phyloP scores from a whole-genome alignment of 1,139 yeast genomes.

The Yamadazyma taylorii region DNA sequence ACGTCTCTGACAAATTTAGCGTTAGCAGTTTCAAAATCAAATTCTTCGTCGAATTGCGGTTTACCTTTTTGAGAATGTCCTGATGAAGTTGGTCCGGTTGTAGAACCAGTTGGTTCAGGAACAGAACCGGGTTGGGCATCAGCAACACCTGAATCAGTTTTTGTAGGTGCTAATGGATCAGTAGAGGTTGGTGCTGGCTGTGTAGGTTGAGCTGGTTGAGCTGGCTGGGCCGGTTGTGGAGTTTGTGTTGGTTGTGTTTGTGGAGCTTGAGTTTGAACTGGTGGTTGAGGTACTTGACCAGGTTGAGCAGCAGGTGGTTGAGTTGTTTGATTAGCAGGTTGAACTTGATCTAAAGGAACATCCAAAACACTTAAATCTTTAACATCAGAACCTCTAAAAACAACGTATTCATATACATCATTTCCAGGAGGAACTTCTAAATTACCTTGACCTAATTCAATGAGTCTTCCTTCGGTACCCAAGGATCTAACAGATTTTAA shows the following conservation, averaged over 20 bases:
- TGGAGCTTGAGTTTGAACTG: slow-evolving; percentile 7
- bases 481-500: slow-evolving; percentile 77
- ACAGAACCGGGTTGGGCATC: slow-evolving; percentile 7
- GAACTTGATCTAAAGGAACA: slow-evolving; percentile 53
- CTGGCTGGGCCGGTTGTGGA: slow-evolving; percentile 7
- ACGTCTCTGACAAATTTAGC: slow-evolving; percentile 54
- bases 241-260: slow-evolving; percentile 14
- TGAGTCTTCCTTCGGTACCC: slow-evolving; percentile 91
- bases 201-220: slow-evolving; percentile 10
- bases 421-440: slow-evolving; percentile 75
- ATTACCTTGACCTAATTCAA: slow-evolving; percentile 55
- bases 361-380: slow-evolving; percentile 86
- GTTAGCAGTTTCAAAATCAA: slow-evolving; percentile 67
- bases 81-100: slow-evolving; percentile 10
- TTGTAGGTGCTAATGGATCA: slow-evolving; percentile 8
- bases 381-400: slow-evolving; percentile 90
- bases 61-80: slow-evolving; percentile 10
- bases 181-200: slow-evolving; percentile 5
- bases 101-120: slow-evolving; percentile 10
- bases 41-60: slow-evolving; percentile 27
- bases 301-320: slow-evolving; percentile 12
- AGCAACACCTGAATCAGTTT: slow-evolving; percentile 5
- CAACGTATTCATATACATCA: slow-evolving; percentile 76
- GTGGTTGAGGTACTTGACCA: slow-evolving; percentile 5
- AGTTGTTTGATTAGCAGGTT: slow-evolving; percentile 27